A percentile compares a stretch with the other conserved stretches of the same genome.
Evolutionary conservation across 2,329 filamentous ascomycete species (phyloP).

Genomic region (Apiospora koreana): DNA sequence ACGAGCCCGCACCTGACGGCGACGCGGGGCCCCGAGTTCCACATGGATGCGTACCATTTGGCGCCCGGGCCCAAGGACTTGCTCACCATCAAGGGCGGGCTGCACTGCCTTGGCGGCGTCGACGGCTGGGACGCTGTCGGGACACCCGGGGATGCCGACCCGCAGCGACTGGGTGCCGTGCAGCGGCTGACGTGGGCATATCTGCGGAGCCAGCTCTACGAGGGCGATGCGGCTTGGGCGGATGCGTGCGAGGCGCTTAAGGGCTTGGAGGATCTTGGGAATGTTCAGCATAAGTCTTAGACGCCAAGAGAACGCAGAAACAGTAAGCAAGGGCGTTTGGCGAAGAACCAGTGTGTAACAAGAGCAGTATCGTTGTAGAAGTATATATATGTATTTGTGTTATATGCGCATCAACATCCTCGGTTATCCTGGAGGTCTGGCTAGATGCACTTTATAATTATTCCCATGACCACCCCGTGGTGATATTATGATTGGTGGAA

Average conservation of each 20-base stretch:
- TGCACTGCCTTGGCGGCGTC: slow-evolving; percentile 41
- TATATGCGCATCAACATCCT: neutral
- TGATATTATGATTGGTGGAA: slow-evolving; percentile 35
- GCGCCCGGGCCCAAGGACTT: slow-evolving; percentile 36
- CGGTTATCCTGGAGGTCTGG: neutral
- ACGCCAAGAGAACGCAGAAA: too few relatives aligned
- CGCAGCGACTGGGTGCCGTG: slow-evolving; percentile 34
- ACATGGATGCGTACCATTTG: slow-evolving; percentile 37
- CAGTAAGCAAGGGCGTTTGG: too few relatives aligned
- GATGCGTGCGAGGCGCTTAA: slow-evolving; percentile 29
- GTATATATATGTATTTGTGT: neutral
- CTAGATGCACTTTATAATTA: neutral
- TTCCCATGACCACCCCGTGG: neutral
- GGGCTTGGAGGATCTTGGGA: slow-evolving; percentile 26
- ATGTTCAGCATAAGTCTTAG: slow-evolving; percentile 30
- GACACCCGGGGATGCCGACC: slow-evolving; percentile 34
- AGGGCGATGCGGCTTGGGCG: slow-evolving; percentile 34
- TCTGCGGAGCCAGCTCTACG: slow-evolving; percentile 36
- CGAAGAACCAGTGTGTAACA: too few relatives aligned
- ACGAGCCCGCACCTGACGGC: slow-evolving; percentile 32
- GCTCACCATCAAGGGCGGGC: slow-evolving; percentile 32
- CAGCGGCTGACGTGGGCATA: slow-evolving; percentile 41
- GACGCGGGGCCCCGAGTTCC: slow-evolving; percentile 38
- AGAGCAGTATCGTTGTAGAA: neutral
- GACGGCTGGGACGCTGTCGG: slow-evolving; percentile 38